Evolutionary conservation across 805 yeast species (phyloP).

Genomic region (Yamadazyma nakazawae): DNA sequence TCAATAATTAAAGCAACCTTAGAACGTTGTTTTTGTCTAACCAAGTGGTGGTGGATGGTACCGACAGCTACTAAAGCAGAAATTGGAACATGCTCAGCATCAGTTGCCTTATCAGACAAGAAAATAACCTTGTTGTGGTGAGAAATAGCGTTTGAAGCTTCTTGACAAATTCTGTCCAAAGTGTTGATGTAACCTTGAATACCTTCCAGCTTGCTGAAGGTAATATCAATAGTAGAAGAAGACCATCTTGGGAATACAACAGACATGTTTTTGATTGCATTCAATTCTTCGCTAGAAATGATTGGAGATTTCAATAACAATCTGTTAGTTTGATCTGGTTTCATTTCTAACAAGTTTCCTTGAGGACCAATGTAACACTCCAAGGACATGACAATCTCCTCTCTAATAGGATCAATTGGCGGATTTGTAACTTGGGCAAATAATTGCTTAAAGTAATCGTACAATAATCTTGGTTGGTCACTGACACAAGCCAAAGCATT

Average conservation of each 20-base stretch:
- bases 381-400: slow-evolving; percentile 92
- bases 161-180: slow-evolving; percentile 80
- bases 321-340: slow-evolving; percentile 87
- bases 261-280: slow-evolving; percentile 69
- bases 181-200: slow-evolving; percentile 80
- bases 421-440: slow-evolving; percentile 99
- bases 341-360: slow-evolving; percentile 91
- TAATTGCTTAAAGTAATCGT: slow-evolving; percentile 92
- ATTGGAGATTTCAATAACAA: slow-evolving; percentile 81
- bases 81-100: slow-evolving; percentile 66
- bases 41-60: slow-evolving; percentile 95
- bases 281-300: slow-evolving; percentile 66
- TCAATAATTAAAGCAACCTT: slow-evolving; percentile 89
- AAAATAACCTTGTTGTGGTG: slow-evolving; percentile 71
- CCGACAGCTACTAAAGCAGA: slow-evolving; percentile 92
- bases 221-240: slow-evolving; percentile 77
- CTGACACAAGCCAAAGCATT: slow-evolving; percentile 92
- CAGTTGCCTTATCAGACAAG: slow-evolving; percentile 66
- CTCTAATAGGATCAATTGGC: slow-evolving; percentile 97
- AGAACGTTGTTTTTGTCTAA: slow-evolving; percentile 92
- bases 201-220: slow-evolving; percentile 82
- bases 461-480: slow-evolving; percentile 84
- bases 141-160: slow-evolving; percentile 82
- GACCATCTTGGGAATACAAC: slow-evolving; percentile 85
- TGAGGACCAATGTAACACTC: slow-evolving; percentile 99